These are phyloP conservation scores for Lentinus tigrinus DNA, from an alignment of 768 basidiomycete species.

Conservation along the genomic window DNA sequence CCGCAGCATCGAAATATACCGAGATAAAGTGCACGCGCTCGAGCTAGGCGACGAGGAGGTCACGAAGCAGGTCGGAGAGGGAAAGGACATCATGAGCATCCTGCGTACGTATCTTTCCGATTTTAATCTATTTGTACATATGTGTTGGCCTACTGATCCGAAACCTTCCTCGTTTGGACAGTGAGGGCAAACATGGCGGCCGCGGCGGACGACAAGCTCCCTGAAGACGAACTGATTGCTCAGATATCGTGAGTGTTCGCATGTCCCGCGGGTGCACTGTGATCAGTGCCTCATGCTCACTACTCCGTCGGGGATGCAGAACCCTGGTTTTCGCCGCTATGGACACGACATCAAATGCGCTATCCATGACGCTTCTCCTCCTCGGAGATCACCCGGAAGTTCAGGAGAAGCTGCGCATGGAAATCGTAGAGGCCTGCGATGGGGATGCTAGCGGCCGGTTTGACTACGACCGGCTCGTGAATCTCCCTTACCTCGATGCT, in stretches of 20 bases:
- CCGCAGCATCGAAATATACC: conserved; percentile 15
- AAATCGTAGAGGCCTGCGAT: conserved; percentile 17
- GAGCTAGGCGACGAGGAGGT: conserved; percentile 18
- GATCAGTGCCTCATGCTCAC: too few species aligned
- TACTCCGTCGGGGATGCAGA: not conserved
- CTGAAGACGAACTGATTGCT: conserved; percentile 21
- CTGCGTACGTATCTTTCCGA: conserved; percentile 17
- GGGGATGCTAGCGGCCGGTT: conserved; percentile 16
- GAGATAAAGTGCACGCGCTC: conserved; percentile 20
- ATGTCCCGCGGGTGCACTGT: too few species aligned
- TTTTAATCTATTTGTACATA: too few species aligned
- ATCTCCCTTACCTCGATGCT: conserved; percentile 30
- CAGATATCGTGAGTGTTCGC: conserved; percentile 20
- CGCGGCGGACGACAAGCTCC: conserved; percentile 13
- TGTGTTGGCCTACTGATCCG: too few species aligned
- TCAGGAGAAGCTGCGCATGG: conserved; percentile 24
- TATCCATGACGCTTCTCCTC: conserved; percentile 23
- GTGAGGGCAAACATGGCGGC: conserved; percentile 21
- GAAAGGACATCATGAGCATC: conserved; percentile 30
- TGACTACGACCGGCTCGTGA: conserved; percentile 24
- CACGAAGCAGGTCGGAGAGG: conserved; percentile 19
- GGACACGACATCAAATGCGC: conserved; percentile 28
- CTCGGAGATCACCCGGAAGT: conserved; percentile 23
- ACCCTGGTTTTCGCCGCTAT: conserved; percentile 18
- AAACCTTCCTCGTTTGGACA: not conserved